These are phyloP conservation scores for Eucalyptus virginea DNA, from an alignment of 345 rosid species.

Conservation along the genomic window DNA sequence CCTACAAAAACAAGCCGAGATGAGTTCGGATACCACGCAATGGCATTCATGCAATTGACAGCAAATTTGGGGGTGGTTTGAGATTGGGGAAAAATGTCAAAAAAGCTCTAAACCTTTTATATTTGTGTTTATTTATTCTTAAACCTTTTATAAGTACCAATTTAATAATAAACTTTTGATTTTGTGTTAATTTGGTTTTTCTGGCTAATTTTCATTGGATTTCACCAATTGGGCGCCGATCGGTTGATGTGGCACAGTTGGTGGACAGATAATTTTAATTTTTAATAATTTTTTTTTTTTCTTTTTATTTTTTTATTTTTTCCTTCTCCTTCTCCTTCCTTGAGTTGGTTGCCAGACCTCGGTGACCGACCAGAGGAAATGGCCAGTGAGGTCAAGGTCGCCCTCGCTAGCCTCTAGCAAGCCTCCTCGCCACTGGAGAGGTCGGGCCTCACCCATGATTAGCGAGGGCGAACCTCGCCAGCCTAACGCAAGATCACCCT, in stretches of 20 bases:
- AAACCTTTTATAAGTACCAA: too few species aligned
- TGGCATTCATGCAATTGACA: background rate
- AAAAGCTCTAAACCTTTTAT: too few species aligned
- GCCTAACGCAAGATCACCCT: rapidly evolving
- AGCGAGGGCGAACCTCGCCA: rapidly evolving
- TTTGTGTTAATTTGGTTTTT: rapidly evolving
- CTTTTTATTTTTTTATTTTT: rapidly evolving
- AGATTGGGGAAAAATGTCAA: too few species aligned
- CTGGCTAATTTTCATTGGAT: rapidly evolving
- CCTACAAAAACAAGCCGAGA: too few species aligned
- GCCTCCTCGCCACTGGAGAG: rapidly evolving
- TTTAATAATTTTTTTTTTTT: rapidly evolving
- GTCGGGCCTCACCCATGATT: too few species aligned
- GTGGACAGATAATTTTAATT: too few species aligned
- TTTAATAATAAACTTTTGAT: too few species aligned
- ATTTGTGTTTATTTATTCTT: rapidly evolving
- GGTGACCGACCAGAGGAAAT: rapidly evolving
- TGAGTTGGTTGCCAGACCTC: rapidly evolving
- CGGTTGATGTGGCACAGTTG: rapidly evolving
- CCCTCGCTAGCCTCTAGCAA: rapidly evolving
- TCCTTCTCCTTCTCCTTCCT: too few species aligned
- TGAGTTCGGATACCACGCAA: background rate
- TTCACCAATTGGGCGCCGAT: rapidly evolving
- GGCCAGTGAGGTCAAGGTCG: rapidly evolving
- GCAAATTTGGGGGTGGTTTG: background rate